These are phyloP conservation scores for Hypoxylon sp. DNA, from an alignment of 2,329 filamentous ascomycete species.

Conservation along the genomic window DNA sequence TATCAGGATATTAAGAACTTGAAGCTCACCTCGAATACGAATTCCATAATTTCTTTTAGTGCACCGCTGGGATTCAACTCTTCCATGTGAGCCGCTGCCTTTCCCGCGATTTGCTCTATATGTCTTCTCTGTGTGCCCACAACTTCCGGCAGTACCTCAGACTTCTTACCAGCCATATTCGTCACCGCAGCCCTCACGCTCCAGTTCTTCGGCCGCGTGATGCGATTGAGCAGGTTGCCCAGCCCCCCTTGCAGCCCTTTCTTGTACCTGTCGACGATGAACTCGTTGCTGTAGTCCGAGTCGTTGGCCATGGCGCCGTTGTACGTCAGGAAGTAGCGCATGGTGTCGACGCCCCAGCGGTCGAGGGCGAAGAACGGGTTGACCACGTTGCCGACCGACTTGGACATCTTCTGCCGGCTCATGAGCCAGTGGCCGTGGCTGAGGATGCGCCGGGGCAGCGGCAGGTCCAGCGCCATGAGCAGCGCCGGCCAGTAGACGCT, in stretches of 20 bases:
- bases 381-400: conserved; percentile 93
- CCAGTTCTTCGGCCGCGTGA: conserved; percentile 77
- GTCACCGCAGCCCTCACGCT: conserved; percentile 71
- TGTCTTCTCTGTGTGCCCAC: conserved; percentile 54
- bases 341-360: conserved; percentile 85
- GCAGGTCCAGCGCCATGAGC: conserved; percentile 86
- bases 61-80: conserved; percentile 73
- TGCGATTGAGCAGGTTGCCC: conserved; percentile 81
- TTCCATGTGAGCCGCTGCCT: conserved; percentile 69
- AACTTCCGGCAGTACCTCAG: conserved; percentile 42
- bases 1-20: not conserved
- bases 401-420: conserved; percentile 93
- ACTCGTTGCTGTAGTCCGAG: conserved; percentile 84
- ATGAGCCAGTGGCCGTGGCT: conserved; percentile 97
- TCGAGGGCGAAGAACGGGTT: conserved; percentile 93
- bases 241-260: conserved; percentile 81
- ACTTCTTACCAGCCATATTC: conserved; percentile 33
- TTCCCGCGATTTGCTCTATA: conserved; percentile 55
- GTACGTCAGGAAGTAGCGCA: conserved; percentile 89
- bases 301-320: conserved; percentile 83
- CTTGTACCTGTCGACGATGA: conserved; percentile 81
- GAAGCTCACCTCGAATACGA: conserved; percentile 67
- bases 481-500: conserved; percentile 98
- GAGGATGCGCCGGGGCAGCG: conserved; percentile 81
- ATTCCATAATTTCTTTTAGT: conserved; percentile 71